Base-by-base conservation (phyloP, 345 rosid species). In the Euphorbia pulcherrima region DNA sequence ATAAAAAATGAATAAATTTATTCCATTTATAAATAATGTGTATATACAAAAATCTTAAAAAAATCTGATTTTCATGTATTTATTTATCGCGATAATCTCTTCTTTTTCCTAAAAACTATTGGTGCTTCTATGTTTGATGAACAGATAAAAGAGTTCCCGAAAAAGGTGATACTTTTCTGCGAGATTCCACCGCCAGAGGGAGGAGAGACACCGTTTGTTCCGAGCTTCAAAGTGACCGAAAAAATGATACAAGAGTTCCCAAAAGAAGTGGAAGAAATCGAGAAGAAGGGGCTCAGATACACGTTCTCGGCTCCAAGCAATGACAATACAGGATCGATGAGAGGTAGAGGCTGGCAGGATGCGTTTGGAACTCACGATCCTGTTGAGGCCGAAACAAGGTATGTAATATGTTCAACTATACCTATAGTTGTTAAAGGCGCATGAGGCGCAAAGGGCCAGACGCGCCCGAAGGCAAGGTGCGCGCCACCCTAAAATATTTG, bases 341-440 rank as follows among this genome's bases (percentile, higher is more conserved):
- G 83, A 60, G 92, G 90, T 9, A 71, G 88, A 23, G 88, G 92
- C 21, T 85, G 88, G 90, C 83, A 88, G 68, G 92, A 88, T 53
- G 76, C 88, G 44, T 85, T 85, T 12, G 80, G 79, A 8, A 85
- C 90, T 55, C 77, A 79, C 0, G 88, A 85, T 64, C 81, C 52
- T 1, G 58, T 9, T 0, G 87, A 85, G 65, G 92, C 88, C 0
- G 83, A 84, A 69, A 74, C 27, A 74, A 79, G 88, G 87, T 84
- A 67, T 12, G 29, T 28, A n/a, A n/a, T n/a, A n/a, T n/a, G n/a
- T n/a, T n/a, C n/a, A n/a, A n/a, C n/a, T n/a, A n/a, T n/a, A n/a
- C n/a, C n/a, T n/a, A n/a, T n/a, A n/a, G n/a, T n/a, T n/a, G n/a
- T n/a, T n/a, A n/a, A n/a, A n/a, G n/a, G n/a, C n/a, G n/a, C n/a